These are phyloP conservation scores for Purshia tridentata DNA, from an alignment of 306 rosid species.

Conservation along the genomic window DNA sequence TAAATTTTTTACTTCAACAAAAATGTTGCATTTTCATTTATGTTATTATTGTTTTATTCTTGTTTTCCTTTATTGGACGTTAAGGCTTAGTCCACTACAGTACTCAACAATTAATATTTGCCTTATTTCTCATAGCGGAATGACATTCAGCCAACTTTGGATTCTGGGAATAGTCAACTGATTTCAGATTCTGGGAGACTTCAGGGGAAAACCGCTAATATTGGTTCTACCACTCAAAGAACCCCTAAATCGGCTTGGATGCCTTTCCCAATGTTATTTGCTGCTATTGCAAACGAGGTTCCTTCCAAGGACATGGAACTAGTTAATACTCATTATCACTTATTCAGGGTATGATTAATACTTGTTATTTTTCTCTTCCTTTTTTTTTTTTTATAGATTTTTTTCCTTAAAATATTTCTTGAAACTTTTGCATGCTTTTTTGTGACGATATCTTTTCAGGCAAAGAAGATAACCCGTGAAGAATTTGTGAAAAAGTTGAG, in stretches of 20 bases:
- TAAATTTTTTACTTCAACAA: background rate
- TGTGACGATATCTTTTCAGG: constrained; percentile 39
- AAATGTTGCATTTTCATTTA: background rate
- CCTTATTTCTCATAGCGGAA: constrained; percentile 27
- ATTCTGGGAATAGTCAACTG: too few species aligned
- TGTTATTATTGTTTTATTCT: too few species aligned
- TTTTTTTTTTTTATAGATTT: too few species aligned
- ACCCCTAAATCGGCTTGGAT: constrained; percentile 79
- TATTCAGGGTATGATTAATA: constrained; percentile 54
- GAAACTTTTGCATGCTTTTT: background rate
- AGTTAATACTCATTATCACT: constrained; percentile 44
- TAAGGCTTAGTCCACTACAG: background rate
- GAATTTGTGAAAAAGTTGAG: constrained; percentile 71
- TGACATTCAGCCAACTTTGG: constrained; percentile 3
- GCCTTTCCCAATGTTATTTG: constrained; percentile 72
- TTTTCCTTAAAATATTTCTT: constrained; percentile 18
- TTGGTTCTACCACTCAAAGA: constrained; percentile 43
- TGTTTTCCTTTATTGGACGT: too few species aligned
- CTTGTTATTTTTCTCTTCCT: background rate
- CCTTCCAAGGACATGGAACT: constrained; percentile 43
- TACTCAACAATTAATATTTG: background rate
- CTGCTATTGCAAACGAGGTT: constrained; percentile 56
- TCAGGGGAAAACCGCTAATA: constrained; percentile 45
- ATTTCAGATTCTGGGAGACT: too few species aligned
- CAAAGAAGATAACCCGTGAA: constrained; percentile 61